These are phyloP conservation scores for Macrotyloma uniflorum DNA, from an alignment of 306 rosid genomes.

Conservation along the genomic window DNA sequence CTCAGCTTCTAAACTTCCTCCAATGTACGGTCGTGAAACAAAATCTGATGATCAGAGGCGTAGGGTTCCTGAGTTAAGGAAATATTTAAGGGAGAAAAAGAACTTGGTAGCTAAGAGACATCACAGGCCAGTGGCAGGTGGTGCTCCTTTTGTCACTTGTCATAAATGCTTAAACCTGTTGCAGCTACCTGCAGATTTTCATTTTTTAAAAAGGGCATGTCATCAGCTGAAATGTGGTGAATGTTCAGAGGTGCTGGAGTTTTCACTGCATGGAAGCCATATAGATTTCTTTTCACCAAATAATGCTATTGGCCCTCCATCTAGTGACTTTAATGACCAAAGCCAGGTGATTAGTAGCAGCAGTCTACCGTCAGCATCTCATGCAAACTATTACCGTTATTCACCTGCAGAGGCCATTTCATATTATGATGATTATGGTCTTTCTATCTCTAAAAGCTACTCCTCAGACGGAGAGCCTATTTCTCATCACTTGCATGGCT, in stretches of 20 bases:
- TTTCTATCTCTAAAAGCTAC: slow-evolving; percentile 52
- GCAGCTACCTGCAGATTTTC: slow-evolving; percentile 84
- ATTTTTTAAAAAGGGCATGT: slow-evolving; percentile 58
- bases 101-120: slow-evolving; percentile 58
- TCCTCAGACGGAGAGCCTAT: slow-evolving; percentile 64
- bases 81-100: slow-evolving; percentile 52
- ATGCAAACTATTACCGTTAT: slow-evolving; percentile 39
- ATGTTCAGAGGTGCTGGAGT: slow-evolving; percentile 79
- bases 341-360: slow-evolving; percentile 39
- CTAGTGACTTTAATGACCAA: slow-evolving; percentile 47
- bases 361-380: slow-evolving; percentile 43
- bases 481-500: slow-evolving; percentile 41
- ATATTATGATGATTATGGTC: slow-evolving; percentile 63
- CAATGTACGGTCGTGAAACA: slow-evolving; percentile 46
- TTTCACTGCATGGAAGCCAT: slow-evolving; percentile 65
- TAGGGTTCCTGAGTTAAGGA: slow-evolving; percentile 47
- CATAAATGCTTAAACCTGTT: slow-evolving; percentile 62
- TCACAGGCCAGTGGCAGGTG: slow-evolving; percentile 82
- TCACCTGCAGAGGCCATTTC: slow-evolving; percentile 55
- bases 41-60: slow-evolving; percentile 53
- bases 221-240: slow-evolving; percentile 76
- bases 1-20: slow-evolving; percentile 45
- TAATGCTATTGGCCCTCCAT: slow-evolving; percentile 46
- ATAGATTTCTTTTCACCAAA: slow-evolving; percentile 50
- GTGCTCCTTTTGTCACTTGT: slow-evolving; percentile 85